These are phyloP conservation scores for Candida cerambycidarum DNA, from an alignment of 805 yeast genomes.

Conservation along the genomic window DNA sequence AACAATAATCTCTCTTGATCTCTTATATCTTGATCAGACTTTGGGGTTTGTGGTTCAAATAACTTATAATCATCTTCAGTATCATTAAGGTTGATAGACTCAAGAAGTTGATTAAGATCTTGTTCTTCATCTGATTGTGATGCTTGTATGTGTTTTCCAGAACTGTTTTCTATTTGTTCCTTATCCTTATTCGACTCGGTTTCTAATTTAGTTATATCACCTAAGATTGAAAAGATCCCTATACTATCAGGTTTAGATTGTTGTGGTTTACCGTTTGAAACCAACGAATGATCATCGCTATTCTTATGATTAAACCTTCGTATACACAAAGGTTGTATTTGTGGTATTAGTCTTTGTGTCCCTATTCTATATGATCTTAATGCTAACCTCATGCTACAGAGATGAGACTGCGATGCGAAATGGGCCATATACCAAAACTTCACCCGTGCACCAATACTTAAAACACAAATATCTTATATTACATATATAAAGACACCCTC, in stretches of 20 bases:
- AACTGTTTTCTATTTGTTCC: neutral
- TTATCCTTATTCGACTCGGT: neutral
- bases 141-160: too few relatives aligned
- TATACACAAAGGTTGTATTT: neutral
- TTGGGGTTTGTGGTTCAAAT: neutral
- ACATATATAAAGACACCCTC: too few relatives aligned
- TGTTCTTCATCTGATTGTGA: conserved; percentile 1
- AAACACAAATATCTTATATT: too few relatives aligned
- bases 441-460: too few relatives aligned
- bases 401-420: too few relatives aligned
- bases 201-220: conserved; percentile 3
- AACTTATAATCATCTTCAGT: conserved; percentile 7
- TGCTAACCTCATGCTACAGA: neutral
- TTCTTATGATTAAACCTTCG: neutral
- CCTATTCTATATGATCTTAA: neutral
- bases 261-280: neutral
- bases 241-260: neutral
- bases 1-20: conserved; percentile 25
- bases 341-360: neutral
- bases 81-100: conserved; percentile 4
- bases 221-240: conserved; percentile 4
- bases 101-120: conserved; percentile 4
- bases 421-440: too few relatives aligned
- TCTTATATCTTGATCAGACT: conserved; percentile 11
- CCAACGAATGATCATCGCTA: neutral